Evolutionary conservation across 2,329 filamentous ascomycete genomes (phyloP), one percentile per base, ranked within the genome.

Genomic region (Metarhizium anisopliae): DNA sequence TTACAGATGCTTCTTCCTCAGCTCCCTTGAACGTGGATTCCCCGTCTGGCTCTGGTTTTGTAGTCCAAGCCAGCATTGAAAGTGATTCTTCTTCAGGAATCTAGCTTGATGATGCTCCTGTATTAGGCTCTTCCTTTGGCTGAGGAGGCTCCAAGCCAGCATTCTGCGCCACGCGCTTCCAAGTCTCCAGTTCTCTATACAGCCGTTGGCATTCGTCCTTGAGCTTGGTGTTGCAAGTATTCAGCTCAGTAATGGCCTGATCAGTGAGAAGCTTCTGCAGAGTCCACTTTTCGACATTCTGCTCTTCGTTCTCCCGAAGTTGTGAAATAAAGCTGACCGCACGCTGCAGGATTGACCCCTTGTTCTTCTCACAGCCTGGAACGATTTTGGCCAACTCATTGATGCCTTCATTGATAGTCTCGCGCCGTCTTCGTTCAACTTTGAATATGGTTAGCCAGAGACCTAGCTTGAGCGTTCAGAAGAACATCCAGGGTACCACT

Each of bases 401-500:
- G 64, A 99, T 99, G 52, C 94, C 94, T 73, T 99, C 94, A 62
- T 99, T 99, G 70, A 99, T 99, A 0, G 94, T 96, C 73, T 99
- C 94, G 60, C 94, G 89, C 49, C 94, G 90, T 57, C 94, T 90
- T 58, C 94, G 90, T 74, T 99, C 94, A 59, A 99, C 94, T 97
- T 14, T 7, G 30, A n/a, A 40, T 13, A 25, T 52, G 18, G 30
- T 20, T 20, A 49, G 25, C 45, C 30, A 30, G 30, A 4, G 30
- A 5, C 13, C 6, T 38, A 20, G 6, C 5, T 8, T 5, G 13
- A 6, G 25, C 20, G 45, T 29, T 29, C 42, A 20, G n/a, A 16
- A 20, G 42, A 20, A 20, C 2, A 45, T 20, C n/a, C n/a, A 20
- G 32, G n/a, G 42, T 6, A 45, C 6, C 16, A 16, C 81, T 67